These are phyloP conservation scores for Eucalyptus cloeziana DNA, from an alignment of 345 rosid species.

Conservation along the genomic window DNA sequence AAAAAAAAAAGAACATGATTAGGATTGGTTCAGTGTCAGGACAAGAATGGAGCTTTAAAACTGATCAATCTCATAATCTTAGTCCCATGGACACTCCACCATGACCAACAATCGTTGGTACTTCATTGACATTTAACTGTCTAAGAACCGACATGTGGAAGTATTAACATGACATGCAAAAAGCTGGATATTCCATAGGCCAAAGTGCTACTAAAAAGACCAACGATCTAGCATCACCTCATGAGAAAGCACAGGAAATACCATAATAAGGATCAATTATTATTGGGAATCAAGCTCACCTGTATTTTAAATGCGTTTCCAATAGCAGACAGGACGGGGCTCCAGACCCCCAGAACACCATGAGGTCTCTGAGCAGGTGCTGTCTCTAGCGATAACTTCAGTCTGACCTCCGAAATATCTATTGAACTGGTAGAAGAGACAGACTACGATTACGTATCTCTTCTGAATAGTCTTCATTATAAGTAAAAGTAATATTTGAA, in stretches of 20 bases:
- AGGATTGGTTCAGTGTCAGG: neutral
- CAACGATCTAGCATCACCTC: neutral
- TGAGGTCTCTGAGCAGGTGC: conserved; percentile 90
- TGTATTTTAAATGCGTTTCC: conserved; percentile 97
- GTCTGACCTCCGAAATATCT: conserved; percentile 90
- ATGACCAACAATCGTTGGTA: neutral
- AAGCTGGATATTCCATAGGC: neutral
- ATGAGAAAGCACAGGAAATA: neutral
- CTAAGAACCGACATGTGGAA: neutral
- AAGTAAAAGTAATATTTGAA: neutral
- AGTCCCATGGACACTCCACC: neutral
- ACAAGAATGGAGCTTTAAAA: neutral
- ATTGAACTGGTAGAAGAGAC: conserved; percentile 50
- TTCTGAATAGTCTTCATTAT: neutral
- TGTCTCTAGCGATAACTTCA: conserved; percentile 83
- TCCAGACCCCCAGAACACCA: conserved; percentile 93
- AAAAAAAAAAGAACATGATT: neutral
- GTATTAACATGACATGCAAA: neutral
- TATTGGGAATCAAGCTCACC: conserved; percentile 24
- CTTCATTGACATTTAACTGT: neutral
- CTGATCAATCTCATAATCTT: neutral
- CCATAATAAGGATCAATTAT: neutral
- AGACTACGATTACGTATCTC: neutral
- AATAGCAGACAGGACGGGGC: conserved; percentile 88
- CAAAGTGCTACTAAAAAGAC: neutral